A percentile compares a stretch with the other conserved stretches of the same genome.
Evolutionary conservation across 2,329 filamentous ascomycete species (phyloP).

Genomic region (Cladosporium sp.): DNA sequence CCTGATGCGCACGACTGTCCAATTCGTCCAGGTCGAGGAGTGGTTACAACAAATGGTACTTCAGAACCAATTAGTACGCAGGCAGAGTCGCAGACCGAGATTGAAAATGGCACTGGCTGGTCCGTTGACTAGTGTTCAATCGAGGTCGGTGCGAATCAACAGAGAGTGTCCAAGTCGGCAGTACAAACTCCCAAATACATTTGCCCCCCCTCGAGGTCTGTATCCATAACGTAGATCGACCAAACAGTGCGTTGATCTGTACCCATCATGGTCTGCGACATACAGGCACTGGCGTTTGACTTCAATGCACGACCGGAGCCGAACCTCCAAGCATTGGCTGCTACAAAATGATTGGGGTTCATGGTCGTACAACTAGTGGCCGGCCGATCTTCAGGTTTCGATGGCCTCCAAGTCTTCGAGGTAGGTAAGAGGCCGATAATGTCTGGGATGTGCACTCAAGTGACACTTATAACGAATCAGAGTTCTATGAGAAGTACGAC

Average conservation of each 20-base stretch:
- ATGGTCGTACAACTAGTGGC: neutral
- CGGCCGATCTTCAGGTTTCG: constrained; percentile 4
- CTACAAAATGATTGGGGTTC: neutral
- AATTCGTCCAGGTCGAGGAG: neutral
- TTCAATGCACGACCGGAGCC: neutral
- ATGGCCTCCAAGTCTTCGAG: neutral
- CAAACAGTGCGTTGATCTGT: neutral
- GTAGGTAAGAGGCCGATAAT: too few species aligned
- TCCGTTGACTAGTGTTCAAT: neutral
- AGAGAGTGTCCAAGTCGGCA: neutral
- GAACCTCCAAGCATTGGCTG: neutral
- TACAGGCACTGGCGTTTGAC: neutral
- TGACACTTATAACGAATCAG: too few species aligned
- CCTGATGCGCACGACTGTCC: neutral
- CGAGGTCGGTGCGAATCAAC: neutral
- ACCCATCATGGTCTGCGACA: neutral
- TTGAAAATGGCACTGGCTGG: neutral
- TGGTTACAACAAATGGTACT: neutral
- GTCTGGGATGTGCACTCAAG: too few species aligned
- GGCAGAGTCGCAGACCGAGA: neutral
- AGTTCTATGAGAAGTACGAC: too few species aligned
- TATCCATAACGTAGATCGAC: neutral
- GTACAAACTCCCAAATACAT: neutral
- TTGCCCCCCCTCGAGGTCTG: neutral
- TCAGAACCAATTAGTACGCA: neutral